Evolutionary conservation across 2,329 filamentous ascomycete species (phyloP), one percentile per base, ranked within the genome.

Genomic region (Penicillium polonicum): DNA sequence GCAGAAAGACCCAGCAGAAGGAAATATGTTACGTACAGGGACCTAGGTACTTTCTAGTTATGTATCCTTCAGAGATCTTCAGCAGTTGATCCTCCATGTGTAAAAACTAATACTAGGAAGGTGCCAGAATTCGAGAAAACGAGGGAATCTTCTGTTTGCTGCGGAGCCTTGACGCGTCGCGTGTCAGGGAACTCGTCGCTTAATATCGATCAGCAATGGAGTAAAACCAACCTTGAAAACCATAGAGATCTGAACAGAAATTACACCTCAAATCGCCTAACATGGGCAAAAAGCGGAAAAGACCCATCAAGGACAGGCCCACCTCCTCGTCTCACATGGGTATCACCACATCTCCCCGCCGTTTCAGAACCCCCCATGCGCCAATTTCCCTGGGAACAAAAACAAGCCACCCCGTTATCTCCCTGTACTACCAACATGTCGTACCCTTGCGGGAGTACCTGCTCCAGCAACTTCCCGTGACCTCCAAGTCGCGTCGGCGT

Each of bases 391-490:
- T 57, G 51, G 48, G 52, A 56, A 58, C 42, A 43, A 44, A 60
- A 58, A 58, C 55, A 57, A 62, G 62, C 4, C 87, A 91, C 69
- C 84, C 85, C 53, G 82, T 94, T 35, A 79, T 96, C 56, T 80
- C 80, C 45, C 82, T 83, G 60, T 89, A 88, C 75, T 96, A 92
- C 74, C 75, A 81, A 8, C 75, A 81, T 46, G 82, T 92, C 13
- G 73, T 85, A 55, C 86, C 86, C 0, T 78, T 96, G 57, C 86
- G 91, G 66, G 80, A 88, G 57, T 90, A 91, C 76, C 77, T 92
- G 39, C 77, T 92, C 48, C 78, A 79, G 21, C 83, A 80, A 59
- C 81, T 95, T 12, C 88, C 90, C 0, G 64, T 73, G n/a, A 80
- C 84, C 12, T 93, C 90, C 5, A 88, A 77, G 59, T 73, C 74